Evolutionary conservation across 2,329 filamentous ascomycete genomes (phyloP).

Genomic region (Cytospora paraplurivora): DNA sequence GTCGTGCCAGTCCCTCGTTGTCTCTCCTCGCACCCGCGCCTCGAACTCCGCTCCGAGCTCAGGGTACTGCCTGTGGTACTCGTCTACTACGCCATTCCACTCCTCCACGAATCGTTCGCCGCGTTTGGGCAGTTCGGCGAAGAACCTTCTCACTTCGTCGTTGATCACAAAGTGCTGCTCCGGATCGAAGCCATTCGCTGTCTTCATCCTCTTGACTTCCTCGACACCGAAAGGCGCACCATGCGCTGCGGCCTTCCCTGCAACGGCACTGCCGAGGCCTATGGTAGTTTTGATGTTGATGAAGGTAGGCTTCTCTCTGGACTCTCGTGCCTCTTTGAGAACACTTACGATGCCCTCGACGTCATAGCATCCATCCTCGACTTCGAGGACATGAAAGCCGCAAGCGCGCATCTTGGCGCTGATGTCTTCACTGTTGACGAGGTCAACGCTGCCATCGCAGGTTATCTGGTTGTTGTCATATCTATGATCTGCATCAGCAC

Average conservation of each 20-base stretch:
- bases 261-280: conserved; percentile 50
- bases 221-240: conserved; percentile 58
- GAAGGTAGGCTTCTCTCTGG: conserved; percentile 52
- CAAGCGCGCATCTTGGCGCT: conserved; percentile 57
- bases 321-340: conserved; percentile 44
- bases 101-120: conserved; percentile 49
- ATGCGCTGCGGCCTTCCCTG: conserved; percentile 55
- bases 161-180: conserved; percentile 49
- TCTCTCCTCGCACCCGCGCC: conserved; percentile 48
- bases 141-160: conserved; percentile 54
- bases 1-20: conserved; percentile 52
- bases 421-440: conserved; percentile 56
- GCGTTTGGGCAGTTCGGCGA: conserved; percentile 47
- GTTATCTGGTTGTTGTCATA: conserved; percentile 63
- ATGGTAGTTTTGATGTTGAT: conserved; percentile 61
- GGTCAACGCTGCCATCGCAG: conserved; percentile 55
- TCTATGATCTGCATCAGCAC: background rate
- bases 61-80: conserved; percentile 31
- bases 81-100: conserved; percentile 47
- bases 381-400: conserved; percentile 55
- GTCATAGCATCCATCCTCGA: conserved; percentile 52
- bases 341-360: conserved; percentile 49
- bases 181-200: conserved; percentile 50
- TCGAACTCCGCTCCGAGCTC: conserved; percentile 46
- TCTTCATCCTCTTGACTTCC: conserved; percentile 58